Evolutionary conservation across 192 early-diverging fungal genomes (phyloP).

Genomic region (Coemansia sp.): DNA sequence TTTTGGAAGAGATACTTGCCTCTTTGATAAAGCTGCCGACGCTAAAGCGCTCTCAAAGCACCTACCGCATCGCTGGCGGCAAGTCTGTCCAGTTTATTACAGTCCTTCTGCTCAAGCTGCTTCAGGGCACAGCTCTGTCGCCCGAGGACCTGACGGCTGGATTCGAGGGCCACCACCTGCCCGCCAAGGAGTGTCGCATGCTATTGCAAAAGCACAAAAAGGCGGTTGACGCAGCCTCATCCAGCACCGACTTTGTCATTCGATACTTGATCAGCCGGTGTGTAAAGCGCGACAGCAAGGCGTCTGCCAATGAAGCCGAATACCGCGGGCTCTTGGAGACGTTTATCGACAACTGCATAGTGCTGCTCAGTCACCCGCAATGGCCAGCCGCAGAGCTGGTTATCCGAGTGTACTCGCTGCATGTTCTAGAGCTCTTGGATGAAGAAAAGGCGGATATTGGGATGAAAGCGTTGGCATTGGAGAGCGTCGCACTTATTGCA

Average conservation of each 20-base stretch:
- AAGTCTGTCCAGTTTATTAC: conserved; percentile 69
- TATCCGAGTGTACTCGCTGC: conserved; percentile 62
- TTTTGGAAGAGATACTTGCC: conserved; percentile 84
- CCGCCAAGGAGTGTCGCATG: conserved; percentile 41
- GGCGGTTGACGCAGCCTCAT: conserved; percentile 56
- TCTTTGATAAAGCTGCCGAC: conserved; percentile 69
- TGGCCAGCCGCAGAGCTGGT: conserved; percentile 88
- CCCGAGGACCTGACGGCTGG: conserved; percentile 41
- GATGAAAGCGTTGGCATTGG: conserved; percentile 61
- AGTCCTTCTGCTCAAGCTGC: conserved; percentile 70
- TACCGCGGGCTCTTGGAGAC: conserved; percentile 71
- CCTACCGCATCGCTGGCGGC: conserved; percentile 63
- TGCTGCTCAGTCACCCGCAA: conserved; percentile 75
- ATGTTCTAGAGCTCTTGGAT: conserved; percentile 67
- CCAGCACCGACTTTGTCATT: conserved; percentile 59
- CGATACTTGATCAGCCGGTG: conserved; percentile 64
- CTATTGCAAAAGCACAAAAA: conserved; percentile 41
- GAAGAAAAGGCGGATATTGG: conserved; percentile 60
- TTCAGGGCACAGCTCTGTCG: conserved; percentile 52
- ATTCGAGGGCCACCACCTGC: conserved; percentile 25
- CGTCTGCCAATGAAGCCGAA: conserved; percentile 61
- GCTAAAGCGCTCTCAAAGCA: conserved; percentile 53
- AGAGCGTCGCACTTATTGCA: conserved; percentile 62
- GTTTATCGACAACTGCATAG: conserved; percentile 70
- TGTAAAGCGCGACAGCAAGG: conserved; percentile 43